Evolutionary conservation across 2,329 filamentous ascomycete species (phyloP).

Genomic region (Periconia digitata): DNA sequence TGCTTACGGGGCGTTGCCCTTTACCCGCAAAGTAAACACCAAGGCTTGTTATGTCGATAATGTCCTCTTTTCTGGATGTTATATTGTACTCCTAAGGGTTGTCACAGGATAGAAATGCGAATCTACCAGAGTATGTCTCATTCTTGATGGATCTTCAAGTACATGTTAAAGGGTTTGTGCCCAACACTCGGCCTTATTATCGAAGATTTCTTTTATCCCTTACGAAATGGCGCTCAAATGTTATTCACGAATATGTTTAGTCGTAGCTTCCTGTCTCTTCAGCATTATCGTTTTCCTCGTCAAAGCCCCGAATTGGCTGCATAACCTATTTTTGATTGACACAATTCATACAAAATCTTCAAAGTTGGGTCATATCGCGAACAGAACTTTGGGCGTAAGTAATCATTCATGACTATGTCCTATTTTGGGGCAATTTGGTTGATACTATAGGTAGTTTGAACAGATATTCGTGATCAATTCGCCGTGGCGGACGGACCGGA

Average conservation of each 20-base stretch:
- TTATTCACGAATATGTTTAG: constrained; percentile 4
- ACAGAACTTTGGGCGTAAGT: constrained; percentile 26
- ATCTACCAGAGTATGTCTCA: no score
- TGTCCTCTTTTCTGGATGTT: neutral
- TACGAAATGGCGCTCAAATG: neutral
- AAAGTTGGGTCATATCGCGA: constrained; percentile 10
- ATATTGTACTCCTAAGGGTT: neutral
- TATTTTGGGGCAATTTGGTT: neutral
- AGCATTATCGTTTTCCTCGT: constrained; percentile 14
- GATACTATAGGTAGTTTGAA: constrained; percentile 48
- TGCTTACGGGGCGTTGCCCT: constrained; percentile 1
- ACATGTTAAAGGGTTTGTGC: neutral
- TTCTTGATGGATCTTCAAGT: neutral
- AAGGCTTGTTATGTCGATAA: neutral
- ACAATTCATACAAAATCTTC: constrained; percentile 1
- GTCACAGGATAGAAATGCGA: neutral
- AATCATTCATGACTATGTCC: neutral
- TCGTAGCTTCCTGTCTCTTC: constrained; percentile 8
- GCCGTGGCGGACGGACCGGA: constrained; percentile 53
- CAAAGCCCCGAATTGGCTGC: neutral
- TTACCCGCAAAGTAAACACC: neutral
- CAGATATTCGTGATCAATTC: constrained; percentile 58
- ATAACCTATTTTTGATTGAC: neutral
- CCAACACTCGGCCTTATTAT: constrained; percentile 16
- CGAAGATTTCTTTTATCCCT: neutral